Percentiles rank a stretch among this genome's conserved stretches.
Evolutionary conservation across 257 asterid genomes (phyloP).

Genomic region (Solanum rostratum): DNA sequence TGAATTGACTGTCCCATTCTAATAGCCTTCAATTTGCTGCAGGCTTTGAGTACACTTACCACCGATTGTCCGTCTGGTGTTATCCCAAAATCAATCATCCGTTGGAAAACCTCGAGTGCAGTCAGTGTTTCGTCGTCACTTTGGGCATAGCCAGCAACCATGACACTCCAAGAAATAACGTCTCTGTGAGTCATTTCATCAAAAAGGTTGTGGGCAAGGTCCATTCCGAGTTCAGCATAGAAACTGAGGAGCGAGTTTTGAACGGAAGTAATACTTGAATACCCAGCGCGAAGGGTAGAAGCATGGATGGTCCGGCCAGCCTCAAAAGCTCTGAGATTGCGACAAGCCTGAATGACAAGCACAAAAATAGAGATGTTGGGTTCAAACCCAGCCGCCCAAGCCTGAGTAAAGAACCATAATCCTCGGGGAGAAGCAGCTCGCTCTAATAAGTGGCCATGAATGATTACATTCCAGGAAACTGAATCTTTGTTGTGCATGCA

Average conservation of each 20-base stretch:
- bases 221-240: constrained; percentile 46
- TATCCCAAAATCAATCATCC: constrained; percentile 34
- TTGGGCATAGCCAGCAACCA: constrained; percentile 49
- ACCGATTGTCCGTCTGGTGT: constrained; percentile 57
- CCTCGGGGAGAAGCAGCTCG: constrained; percentile 35
- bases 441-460: constrained; percentile 44
- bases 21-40: constrained; percentile 35
- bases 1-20: constrained; percentile 50
- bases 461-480: constrained; percentile 78
- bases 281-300: constrained; percentile 45
- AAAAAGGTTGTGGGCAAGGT: constrained; percentile 49
- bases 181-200: constrained; percentile 63
- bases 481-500: constrained; percentile 44
- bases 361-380: constrained; percentile 75
- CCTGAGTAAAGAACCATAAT: constrained; percentile 35
- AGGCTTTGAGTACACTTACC: constrained; percentile 66
- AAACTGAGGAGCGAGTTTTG: constrained; percentile 59
- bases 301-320: constrained; percentile 48
- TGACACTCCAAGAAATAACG: constrained; percentile 73
- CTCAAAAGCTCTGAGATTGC: constrained; percentile 19
- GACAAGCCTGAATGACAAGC: constrained; percentile 53
- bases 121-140: constrained; percentile 14
- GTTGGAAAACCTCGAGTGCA: constrained; percentile 39
- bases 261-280: constrained; percentile 37
- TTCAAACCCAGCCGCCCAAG: constrained; percentile 41